Percentiles rank a stretch among this genome's conserved stretches.
Evolutionary conservation across 305 asterid genomes (phyloP).

Genomic region (Rubia peregrina): DNA sequence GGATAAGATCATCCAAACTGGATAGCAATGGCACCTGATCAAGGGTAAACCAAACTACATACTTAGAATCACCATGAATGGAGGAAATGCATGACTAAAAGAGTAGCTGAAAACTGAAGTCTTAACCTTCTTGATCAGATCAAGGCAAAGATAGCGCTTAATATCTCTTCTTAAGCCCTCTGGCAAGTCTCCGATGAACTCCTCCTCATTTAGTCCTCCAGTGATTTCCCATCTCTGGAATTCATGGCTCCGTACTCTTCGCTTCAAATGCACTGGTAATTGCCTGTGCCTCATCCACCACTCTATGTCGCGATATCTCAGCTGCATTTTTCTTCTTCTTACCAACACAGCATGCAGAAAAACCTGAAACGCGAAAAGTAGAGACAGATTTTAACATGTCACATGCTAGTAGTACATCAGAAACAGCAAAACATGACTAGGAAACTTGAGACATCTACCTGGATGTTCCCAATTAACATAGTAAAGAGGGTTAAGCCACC

Average conservation of each 20-base stretch:
- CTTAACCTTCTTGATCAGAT: constrained; percentile 28
- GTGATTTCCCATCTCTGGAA: constrained; percentile 24
- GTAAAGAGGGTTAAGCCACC: constrained; percentile 23
- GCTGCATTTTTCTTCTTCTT: constrained; percentile 28
- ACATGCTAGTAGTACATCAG: background rate
- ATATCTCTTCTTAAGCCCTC: constrained; percentile 35
- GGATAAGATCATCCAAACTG: constrained; percentile 19
- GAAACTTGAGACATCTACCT: constrained; percentile 13
- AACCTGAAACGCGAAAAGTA: constrained; percentile 6
- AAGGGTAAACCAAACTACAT: background rate
- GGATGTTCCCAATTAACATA: constrained; percentile 26
- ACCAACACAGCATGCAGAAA: constrained; percentile 25
- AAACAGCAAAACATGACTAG: background rate
- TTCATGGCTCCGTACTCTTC: constrained; percentile 22
- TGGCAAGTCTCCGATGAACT: constrained; percentile 25
- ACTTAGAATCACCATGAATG: background rate
- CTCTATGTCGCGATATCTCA: constrained; percentile 21
- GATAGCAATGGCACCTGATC: constrained; percentile 19
- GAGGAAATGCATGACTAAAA: background rate
- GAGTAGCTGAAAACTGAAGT: background rate
- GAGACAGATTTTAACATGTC: background rate
- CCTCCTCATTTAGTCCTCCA: constrained; percentile 24
- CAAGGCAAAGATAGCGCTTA: constrained; percentile 28
- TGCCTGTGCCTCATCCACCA: constrained; percentile 34
- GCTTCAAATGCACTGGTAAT: constrained; percentile 19